Evolutionary conservation across 768 basidiomycete species (phyloP).

Genomic region (Xerocomus brunneocitrinus): DNA sequence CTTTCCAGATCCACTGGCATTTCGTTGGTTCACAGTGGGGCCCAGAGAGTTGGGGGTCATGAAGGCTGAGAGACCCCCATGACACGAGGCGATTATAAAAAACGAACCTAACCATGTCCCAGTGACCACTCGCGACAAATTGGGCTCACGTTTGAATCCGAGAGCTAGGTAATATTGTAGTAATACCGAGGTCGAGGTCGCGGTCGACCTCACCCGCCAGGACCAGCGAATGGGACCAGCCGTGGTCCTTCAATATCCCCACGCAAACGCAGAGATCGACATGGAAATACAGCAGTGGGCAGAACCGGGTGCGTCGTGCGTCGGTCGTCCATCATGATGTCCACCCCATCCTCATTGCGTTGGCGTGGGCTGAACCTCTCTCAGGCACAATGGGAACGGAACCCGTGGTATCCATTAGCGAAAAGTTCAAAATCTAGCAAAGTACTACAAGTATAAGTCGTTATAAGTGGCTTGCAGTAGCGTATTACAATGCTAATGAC

Average conservation of each 20-base stretch:
- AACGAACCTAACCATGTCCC: too few relatives aligned
- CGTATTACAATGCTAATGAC: too few relatives aligned
- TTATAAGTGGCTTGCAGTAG: too few relatives aligned
- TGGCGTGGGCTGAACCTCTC: neutral
- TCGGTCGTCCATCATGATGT: neutral
- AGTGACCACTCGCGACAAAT: too few relatives aligned
- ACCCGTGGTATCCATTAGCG: too few relatives aligned
- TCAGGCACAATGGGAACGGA: constrained; percentile 3
- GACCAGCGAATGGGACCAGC: neutral
- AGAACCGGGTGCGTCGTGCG: constrained; percentile 14
- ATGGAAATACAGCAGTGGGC: constrained; percentile 24
- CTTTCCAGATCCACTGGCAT: neutral
- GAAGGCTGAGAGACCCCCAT: neutral
- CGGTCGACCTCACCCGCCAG: constrained; percentile 9
- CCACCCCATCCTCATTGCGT: neutral
- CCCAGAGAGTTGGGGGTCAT: neutral
- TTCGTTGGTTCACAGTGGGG: neutral
- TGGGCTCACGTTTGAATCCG: too few relatives aligned
- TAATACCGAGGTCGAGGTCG: constrained; percentile 12
- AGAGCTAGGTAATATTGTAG: too few relatives aligned
- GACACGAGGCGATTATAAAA: too few relatives aligned
- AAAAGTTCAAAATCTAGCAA: too few relatives aligned
- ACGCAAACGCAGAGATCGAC: constrained; percentile 20
- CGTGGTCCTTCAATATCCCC: constrained; percentile 11
- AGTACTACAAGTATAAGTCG: too few relatives aligned